Evolutionary conservation across 1,284 basidiomycete genomes (phyloP).

Genomic region (Peniophora sp.): DNA sequence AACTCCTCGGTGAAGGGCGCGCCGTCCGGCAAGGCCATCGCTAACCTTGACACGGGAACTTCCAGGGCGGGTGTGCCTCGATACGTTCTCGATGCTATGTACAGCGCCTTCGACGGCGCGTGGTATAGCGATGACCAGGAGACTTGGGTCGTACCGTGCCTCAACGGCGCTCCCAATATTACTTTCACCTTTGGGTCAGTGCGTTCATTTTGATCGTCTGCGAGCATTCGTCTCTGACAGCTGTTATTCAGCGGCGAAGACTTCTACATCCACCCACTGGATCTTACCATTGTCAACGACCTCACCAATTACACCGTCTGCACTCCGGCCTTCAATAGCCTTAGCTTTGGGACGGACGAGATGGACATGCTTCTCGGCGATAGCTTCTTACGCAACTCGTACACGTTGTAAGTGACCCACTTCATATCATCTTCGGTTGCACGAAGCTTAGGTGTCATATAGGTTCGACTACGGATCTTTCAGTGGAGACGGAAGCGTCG

Average conservation of each 20-base stretch:
- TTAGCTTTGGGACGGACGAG: conserved; percentile 10
- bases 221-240: too few relatives aligned
- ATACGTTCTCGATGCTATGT: conserved; percentile 21
- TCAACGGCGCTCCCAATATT: conserved; percentile 12
- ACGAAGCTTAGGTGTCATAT: background rate
- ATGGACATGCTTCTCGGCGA: conserved; percentile 31
- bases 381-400: conserved; percentile 30
- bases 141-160: conserved; percentile 20
- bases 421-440: background rate
- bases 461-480: conserved; percentile 4
- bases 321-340: conserved; percentile 16
- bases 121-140: conserved; percentile 11
- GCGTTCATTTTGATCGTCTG: background rate
- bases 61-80: conserved; percentile 19
- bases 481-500: background rate
- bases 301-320: conserved; percentile 14
- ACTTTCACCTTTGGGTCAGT: conserved; percentile 21
- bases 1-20: too few relatives aligned
- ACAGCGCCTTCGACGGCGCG: conserved; percentile 18
- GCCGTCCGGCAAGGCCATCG: too few relatives aligned
- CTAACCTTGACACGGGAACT: conserved; percentile 21
- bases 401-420: conserved; percentile 24
- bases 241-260: conserved; percentile 7
- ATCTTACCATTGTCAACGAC: conserved; percentile 13
- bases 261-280: conserved; percentile 19